These are phyloP conservation scores for Tagetes patula DNA, from an alignment of 129 eudicot genomes.

Conservation along the genomic window DNA sequence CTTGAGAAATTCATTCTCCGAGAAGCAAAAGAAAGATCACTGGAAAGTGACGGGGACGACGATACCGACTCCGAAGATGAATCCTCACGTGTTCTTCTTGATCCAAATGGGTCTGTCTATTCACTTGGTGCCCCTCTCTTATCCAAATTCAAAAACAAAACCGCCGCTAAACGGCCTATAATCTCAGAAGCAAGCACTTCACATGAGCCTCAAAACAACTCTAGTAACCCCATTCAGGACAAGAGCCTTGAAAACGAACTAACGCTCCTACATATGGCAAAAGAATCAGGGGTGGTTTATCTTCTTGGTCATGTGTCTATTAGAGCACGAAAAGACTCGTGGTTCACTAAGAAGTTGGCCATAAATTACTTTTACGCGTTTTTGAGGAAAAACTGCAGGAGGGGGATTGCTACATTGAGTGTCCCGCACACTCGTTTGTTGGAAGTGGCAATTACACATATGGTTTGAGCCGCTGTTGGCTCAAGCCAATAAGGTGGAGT, in stretches of 20 bases:
- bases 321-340: constrained; percentile 89
- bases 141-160: constrained; percentile 38
- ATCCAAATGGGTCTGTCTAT: constrained; percentile 65
- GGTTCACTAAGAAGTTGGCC: constrained; percentile 81
- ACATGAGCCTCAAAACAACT: constrained; percentile 34
- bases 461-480: constrained; percentile 56
- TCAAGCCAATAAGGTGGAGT: constrained; percentile 18
- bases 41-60: constrained; percentile 74
- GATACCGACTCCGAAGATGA: constrained; percentile 52
- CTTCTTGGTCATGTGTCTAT: constrained; percentile 94
- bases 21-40: constrained; percentile 90
- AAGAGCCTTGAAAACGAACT: constrained; percentile 86
- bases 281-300: constrained; percentile 87
- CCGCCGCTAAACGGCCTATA: constrained; percentile 33
- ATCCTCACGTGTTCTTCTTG: constrained; percentile 48
- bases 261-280: constrained; percentile 69
- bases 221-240: constrained; percentile 42
- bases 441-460: constrained; percentile 86
- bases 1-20: constrained; percentile 93
- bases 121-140: constrained; percentile 83
- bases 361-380: constrained; percentile 89
- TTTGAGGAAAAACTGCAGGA: constrained; percentile 78
- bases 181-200: constrained; percentile 58
- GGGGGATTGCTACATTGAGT: constrained; percentile 85
- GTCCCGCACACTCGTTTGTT: constrained; percentile 84